These are phyloP conservation scores for Pezicula radicicola DNA, from an alignment of 2,329 filamentous ascomycete species.

Conservation along the genomic window DNA sequence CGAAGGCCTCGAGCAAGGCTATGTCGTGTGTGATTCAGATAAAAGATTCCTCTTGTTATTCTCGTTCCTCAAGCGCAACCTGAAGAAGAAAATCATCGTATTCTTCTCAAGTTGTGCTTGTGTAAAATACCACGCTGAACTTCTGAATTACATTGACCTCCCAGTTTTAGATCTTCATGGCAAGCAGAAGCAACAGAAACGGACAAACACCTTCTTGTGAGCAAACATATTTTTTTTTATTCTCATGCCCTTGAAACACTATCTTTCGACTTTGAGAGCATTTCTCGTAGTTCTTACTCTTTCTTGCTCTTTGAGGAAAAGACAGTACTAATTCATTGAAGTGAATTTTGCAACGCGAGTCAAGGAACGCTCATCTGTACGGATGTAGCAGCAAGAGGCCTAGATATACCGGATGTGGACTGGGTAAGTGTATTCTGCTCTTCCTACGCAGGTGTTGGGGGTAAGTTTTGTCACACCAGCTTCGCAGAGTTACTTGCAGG, in stretches of 20 bases:
- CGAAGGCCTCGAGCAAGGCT: constrained; percentile 91
- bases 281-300: no score
- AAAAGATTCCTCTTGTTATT: constrained; percentile 92
- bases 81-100: constrained; percentile 91
- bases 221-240: no score
- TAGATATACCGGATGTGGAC: constrained; percentile 57
- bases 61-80: constrained; percentile 87
- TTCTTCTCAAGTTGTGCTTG: constrained; percentile 92
- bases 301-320: no score
- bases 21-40: constrained; percentile 89
- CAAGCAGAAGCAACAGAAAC: constrained; percentile 98
- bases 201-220: constrained; percentile 92
- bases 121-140: constrained; percentile 92
- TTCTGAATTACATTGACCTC: constrained; percentile 96
- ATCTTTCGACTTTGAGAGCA: no score
- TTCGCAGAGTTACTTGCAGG: no score
- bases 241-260: no score
- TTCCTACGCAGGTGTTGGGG: no score
- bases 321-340: no score
- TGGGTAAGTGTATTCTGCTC: background rate
- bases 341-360: constrained; percentile 81
- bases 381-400: constrained; percentile 89
- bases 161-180: constrained; percentile 84
- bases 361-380: constrained; percentile 92
- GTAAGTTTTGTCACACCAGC: no score